Conservation (phyloP, 441 rosid species). For the Pelargonium citronellum region DNA sequence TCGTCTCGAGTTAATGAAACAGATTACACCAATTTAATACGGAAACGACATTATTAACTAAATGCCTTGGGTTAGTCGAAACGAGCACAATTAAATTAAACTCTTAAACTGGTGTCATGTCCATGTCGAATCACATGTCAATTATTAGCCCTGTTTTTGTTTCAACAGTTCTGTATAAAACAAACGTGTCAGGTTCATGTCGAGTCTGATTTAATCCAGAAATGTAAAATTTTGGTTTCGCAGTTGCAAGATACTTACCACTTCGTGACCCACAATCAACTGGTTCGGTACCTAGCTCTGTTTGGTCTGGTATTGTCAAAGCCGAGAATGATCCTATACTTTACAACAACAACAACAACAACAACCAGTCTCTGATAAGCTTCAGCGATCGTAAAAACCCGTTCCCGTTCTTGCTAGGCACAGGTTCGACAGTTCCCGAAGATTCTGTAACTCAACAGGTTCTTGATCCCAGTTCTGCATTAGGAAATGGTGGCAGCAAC, state of each 20-base stretch:
- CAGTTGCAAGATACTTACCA: conserved; percentile 42
- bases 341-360: conserved; percentile 14
- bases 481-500: conserved; percentile 26
- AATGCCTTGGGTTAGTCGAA: too few relatives aligned
- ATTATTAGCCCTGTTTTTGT: too few relatives aligned
- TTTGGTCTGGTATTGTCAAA: conserved; percentile 40
- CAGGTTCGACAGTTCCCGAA: conserved; percentile 22
- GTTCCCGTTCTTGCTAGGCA: conserved; percentile 37
- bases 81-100: too few relatives aligned
- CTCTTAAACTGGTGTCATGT: too few relatives aligned
- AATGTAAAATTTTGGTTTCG: not conserved
- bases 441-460: conserved; percentile 30
- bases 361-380: conserved; percentile 26
- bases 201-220: not conserved
- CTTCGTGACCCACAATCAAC: conserved; percentile 39
- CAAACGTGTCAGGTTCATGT: not conserved
- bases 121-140: too few relatives aligned
- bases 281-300: conserved; percentile 24
- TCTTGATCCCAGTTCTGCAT: conserved; percentile 22
- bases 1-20: too few relatives aligned
- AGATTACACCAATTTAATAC: too few relatives aligned
- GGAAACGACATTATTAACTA: too few relatives aligned
- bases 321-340: conserved; percentile 30
- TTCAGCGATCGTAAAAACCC: conserved; percentile 25
- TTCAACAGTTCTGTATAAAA: too few relatives aligned